These are phyloP conservation scores for Daucus carota DNA, from an alignment of 129 eudicot genomes.

Conservation along the genomic window DH1_v3.0 NC_030389.2:574501-575000, in stretches of 20 bases:
- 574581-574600: background rate
- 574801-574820: conserved; percentile 55
- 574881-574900: background rate
- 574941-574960: background rate
- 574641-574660: conserved; percentile 49
- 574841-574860: conserved; percentile 57
- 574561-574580: background rate
- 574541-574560: conserved; percentile 4
- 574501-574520: conserved; percentile 26
- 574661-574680: conserved; percentile 21
- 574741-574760: background rate
- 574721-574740: background rate
- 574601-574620: background rate
- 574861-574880: background rate
- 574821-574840: conserved; percentile 43
- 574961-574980: background rate
- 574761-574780: conserved; percentile 21
- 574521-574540: conserved; percentile 36
- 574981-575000: conserved; percentile 30
- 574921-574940: too few relatives aligned
- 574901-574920: background rate
- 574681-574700: conserved; percentile 38
- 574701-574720: background rate
- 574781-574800: conserved; percentile 42
- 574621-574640: conserved; percentile 9